These are phyloP conservation scores for Cyclostephanos invisitatus DNA, from an alignment of 108 stramenopile species.

Conservation along the genomic window DNA sequence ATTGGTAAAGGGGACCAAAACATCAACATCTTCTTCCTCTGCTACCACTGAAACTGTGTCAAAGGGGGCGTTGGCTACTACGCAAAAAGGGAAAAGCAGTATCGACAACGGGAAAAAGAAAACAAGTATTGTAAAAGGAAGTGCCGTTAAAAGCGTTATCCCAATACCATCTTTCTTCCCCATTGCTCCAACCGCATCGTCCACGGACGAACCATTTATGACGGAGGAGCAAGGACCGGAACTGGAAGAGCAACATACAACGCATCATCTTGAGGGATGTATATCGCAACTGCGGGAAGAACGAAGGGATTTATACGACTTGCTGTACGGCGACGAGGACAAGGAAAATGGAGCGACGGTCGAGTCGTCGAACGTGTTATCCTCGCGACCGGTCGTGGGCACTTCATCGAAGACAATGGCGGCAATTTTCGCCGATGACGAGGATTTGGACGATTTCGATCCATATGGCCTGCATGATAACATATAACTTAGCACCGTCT, in stretches of 20 bases:
- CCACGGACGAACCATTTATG: slow-evolving; percentile 10
- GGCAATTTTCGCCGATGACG: slow-evolving; percentile 2
- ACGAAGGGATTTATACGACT: slow-evolving; percentile 81
- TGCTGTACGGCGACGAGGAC: slow-evolving; percentile 78
- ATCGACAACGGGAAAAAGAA: too few species aligned
- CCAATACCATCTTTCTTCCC: slow-evolving; percentile 1
- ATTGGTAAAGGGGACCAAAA: not conserved
- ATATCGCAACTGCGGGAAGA: slow-evolving; percentile 71
- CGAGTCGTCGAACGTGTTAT: not conserved
- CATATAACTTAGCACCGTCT: slow-evolving; percentile 7
- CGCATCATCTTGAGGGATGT: slow-evolving; percentile 61
- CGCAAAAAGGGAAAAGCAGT: slow-evolving; percentile 10
- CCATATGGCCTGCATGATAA: slow-evolving; percentile 6
- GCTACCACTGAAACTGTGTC: slow-evolving; percentile 15
- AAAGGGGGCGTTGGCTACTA: slow-evolving; percentile 22
- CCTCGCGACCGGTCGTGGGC: not conserved
- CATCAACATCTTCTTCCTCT: slow-evolving; percentile 1
- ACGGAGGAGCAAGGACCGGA: slow-evolving; percentile 24
- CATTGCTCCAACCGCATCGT: not conserved
- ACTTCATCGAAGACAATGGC: slow-evolving; percentile 10
- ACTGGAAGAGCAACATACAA: not conserved
- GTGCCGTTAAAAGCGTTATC: not conserved
- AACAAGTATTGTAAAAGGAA: not conserved
- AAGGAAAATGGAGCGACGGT: slow-evolving; percentile 8
- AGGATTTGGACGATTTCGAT: not conserved